phyloP scores from a whole-genome alignment of 768 basidiomycete species.

The Megacollybia marginata region DNA sequence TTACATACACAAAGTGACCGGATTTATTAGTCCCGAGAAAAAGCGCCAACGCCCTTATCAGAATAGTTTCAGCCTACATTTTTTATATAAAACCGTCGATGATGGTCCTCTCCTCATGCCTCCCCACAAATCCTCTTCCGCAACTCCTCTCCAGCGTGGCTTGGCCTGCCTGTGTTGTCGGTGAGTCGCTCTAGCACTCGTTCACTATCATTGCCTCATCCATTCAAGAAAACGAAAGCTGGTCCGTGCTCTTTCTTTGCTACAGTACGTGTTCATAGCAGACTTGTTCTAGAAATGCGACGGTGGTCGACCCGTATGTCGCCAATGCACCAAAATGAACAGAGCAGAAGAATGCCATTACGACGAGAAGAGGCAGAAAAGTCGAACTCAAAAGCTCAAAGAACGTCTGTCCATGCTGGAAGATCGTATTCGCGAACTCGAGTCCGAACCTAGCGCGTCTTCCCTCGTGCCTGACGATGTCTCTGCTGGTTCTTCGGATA shows the following conservation, averaged over 20 bases:
- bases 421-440: conserved; percentile 45
- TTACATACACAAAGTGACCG: too few species aligned
- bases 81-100: too few species aligned
- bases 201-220: neutral
- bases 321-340: conserved; percentile 49
- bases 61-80: too few species aligned
- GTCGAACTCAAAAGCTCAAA: conserved; percentile 49
- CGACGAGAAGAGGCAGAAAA: conserved; percentile 53
- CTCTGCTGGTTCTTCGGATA: too few species aligned
- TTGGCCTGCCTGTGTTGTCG: conserved; percentile 31
- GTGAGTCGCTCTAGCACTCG: conserved; percentile 8
- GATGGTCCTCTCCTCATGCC: conserved; percentile 7
- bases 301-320: conserved; percentile 47
- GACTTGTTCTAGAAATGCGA: conserved; percentile 70
- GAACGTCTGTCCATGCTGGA: conserved; percentile 50
- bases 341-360: conserved; percentile 46
- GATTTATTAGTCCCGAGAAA: too few species aligned
- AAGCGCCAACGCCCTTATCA: too few species aligned
- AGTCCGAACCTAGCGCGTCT: conserved; percentile 10
- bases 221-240: conserved; percentile 27
- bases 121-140: conserved; percentile 19
- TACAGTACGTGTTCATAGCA: neutral
- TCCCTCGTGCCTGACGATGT: too few species aligned
- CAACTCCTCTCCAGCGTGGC: conserved; percentile 27
- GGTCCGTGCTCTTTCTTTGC: conserved; percentile 12